Conservation (phyloP, 345 rosid genomes). For the Anacardium occidentale region DNA sequence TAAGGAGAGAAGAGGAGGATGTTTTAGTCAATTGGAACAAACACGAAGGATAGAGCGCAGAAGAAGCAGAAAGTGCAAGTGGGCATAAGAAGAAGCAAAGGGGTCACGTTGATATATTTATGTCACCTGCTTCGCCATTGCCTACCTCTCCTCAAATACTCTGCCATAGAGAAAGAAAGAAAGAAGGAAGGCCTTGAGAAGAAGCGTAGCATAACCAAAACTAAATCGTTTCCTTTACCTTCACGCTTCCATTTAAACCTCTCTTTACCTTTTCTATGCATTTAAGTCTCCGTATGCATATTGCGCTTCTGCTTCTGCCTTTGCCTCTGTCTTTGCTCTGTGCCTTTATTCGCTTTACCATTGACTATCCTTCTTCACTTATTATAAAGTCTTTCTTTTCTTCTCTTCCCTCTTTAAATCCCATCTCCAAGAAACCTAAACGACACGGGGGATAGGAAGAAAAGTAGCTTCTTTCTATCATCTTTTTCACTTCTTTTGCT, state of each 20-base stretch:
- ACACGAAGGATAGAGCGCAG: neutral
- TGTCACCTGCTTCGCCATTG: constrained; percentile 3
- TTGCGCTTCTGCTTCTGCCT: neutral
- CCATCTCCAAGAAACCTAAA: neutral
- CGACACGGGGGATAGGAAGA: constrained; percentile 23
- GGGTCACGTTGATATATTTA: constrained; percentile 19
- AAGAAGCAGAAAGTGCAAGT: neutral
- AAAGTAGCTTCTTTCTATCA: constrained; percentile 2
- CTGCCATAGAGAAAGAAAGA: constrained; percentile 2
- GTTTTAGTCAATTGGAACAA: too few species aligned
- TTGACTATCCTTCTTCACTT: neutral
- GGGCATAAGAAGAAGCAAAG: neutral
- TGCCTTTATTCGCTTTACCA: constrained; percentile 3
- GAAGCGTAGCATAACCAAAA: neutral
- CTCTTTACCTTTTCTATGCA: constrained; percentile 11
- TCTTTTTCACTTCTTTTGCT: neutral
- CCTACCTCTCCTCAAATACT: neutral
- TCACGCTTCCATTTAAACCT: constrained; percentile 34
- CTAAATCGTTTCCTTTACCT: constrained; percentile 34
- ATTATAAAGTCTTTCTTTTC: constrained; percentile 5
- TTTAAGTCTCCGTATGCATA: constrained; percentile 12
- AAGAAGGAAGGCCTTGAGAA: constrained; percentile 26
- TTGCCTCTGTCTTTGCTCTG: too few species aligned
- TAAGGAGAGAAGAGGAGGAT: neutral
- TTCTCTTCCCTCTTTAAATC: constrained; percentile 9